phyloP scores from a whole-genome alignment of 441 rosid genomes.

The Croton setiger region DNA sequence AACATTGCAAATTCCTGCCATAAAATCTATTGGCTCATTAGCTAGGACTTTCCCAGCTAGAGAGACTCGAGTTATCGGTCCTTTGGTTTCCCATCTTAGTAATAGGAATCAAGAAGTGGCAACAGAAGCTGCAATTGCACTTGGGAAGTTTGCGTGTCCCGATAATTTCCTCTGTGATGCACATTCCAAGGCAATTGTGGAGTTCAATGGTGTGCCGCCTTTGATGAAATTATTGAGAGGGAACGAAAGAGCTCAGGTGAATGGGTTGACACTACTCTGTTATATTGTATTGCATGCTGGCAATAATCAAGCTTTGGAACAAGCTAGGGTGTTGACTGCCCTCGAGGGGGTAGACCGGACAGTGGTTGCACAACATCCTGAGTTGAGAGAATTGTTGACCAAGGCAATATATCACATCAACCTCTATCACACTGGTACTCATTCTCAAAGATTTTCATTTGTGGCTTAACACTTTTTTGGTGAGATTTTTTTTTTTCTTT shows the following conservation, averaged over 20 bases:
- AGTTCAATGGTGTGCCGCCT: constrained; percentile 42
- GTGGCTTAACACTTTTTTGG: constrained; percentile 13
- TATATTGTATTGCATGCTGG: constrained; percentile 51
- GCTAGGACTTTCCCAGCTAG: constrained; percentile 60
- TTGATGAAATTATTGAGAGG: constrained; percentile 43
- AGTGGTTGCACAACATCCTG: constrained; percentile 39
- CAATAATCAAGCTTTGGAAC: constrained; percentile 46
- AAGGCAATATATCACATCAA: constrained; percentile 47
- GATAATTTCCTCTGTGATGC: constrained; percentile 45
- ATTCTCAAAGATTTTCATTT: constrained; percentile 35
- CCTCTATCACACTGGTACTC: constrained; percentile 48
- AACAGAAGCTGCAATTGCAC: constrained; percentile 49
- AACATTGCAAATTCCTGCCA: constrained; percentile 39
- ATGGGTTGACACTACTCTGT: constrained; percentile 44
- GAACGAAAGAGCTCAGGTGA: constrained; percentile 35
- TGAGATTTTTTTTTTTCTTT: neutral
- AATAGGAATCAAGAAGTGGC: constrained; percentile 34
- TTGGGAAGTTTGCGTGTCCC: constrained; percentile 46
- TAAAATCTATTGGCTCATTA: constrained; percentile 53
- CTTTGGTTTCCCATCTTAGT: constrained; percentile 44
- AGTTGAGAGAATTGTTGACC: constrained; percentile 44
- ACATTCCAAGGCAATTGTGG: constrained; percentile 54
- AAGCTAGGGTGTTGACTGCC: constrained; percentile 45
- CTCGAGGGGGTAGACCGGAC: constrained; percentile 47
- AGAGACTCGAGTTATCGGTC: constrained; percentile 50